Evolutionary conservation across 495 filamentous ascomycete genomes (phyloP), one percentile per base, ranked within the genome.

Genomic region (Aspergillus ellipticus): DNA sequence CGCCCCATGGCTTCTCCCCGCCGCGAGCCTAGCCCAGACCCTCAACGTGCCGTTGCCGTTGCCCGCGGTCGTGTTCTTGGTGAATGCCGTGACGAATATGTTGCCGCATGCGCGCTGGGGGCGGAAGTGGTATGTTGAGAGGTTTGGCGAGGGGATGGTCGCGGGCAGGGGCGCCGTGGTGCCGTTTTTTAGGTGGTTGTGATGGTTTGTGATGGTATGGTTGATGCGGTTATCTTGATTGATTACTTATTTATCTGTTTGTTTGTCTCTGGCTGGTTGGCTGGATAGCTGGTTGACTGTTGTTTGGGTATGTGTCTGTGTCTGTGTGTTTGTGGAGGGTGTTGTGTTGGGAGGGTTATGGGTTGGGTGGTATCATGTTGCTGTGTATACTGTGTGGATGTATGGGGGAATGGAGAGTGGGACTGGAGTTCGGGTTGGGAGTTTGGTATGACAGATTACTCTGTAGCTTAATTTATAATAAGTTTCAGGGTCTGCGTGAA

Each of bases 11-110:
- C 71, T 63, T 79, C 78, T 55, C 65, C 82, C 68, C 77, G 80
- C 19, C 85, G 87, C 74, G 2, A 63, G 55, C 37, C 82, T 72
- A 1, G 68, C 70, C 9, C 65, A 65, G 24, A 51, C 47, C 5
- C 24, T 71, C 5, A 43, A 62, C 1, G 17, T 76, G 4, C 68
- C 67, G 16, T 42, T 78, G 21, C 73, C 74, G 11, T 62, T 82
- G 51, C 94, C 94, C 2, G 92, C 89, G 24, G 71, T 91, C 54
- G 75, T 78, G 21, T 98, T 97, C 68, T 61, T 96, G 53, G 49
- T 95, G 15, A 97, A 97, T 66, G 91, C 96, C 66, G 75, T 98
- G 42, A 73, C 85, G 5, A 88, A 90, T 31, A 97, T 97, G 94
- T 65, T 95, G 60, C 94, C 94, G 8, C 81, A 94, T 67, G 94